A percentile compares a stretch with the other conserved stretches of the same genome.
Evolutionary conservation across 306 rosid species (phyloP).

Genomic region (Quercus aquifolioides): DNA sequence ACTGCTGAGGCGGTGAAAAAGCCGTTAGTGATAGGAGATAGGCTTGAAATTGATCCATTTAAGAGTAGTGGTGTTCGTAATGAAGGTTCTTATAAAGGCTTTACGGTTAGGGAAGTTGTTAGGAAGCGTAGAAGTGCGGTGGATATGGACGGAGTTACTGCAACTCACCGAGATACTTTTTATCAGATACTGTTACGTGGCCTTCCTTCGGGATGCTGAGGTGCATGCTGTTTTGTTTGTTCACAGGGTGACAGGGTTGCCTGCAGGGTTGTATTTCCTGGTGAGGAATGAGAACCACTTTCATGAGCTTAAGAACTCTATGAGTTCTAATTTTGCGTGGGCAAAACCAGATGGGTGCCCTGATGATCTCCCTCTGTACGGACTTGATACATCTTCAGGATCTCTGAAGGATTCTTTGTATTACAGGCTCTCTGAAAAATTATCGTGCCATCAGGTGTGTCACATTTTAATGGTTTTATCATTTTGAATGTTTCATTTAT

Average conservation of each 20-base stretch:
- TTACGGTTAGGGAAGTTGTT: constrained; percentile 65
- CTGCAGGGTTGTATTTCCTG: constrained; percentile 75
- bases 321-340: constrained; percentile 66
- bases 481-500: not conserved
- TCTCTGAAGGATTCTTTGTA: constrained; percentile 25
- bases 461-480: not conserved
- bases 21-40: constrained; percentile 33
- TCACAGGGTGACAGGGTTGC: constrained; percentile 80
- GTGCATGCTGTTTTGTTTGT: constrained; percentile 92
- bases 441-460: constrained; percentile 85
- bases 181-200: constrained; percentile 83
- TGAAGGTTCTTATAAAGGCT: constrained; percentile 48
- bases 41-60: constrained; percentile 50
- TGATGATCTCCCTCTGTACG: constrained; percentile 68
- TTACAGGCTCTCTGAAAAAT: constrained; percentile 45
- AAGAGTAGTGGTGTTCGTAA: constrained; percentile 52
- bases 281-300: constrained; percentile 82
- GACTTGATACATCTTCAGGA: constrained; percentile 49
- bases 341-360: constrained; percentile 83
- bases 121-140: constrained; percentile 94
- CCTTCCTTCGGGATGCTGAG: constrained; percentile 94
- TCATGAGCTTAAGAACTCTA: constrained; percentile 61
- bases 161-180: constrained; percentile 60
- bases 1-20: constrained; percentile 76
- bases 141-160: constrained; percentile 82